Conservation (phyloP, 345 rosid species). For the Kandelia obovata region DNA sequence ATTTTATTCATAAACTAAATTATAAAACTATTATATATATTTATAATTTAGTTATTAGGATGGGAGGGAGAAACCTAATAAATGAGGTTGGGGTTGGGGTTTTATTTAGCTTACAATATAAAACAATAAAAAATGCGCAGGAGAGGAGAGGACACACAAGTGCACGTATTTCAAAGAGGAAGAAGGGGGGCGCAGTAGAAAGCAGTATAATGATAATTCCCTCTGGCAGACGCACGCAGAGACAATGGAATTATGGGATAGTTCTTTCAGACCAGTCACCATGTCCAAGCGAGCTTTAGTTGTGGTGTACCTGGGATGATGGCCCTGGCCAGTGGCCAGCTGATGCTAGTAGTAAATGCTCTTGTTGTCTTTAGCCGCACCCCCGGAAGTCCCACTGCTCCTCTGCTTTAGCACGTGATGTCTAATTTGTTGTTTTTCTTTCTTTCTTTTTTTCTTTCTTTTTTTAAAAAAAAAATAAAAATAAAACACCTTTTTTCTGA, state of each 20-base stretch:
- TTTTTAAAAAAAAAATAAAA: too few species aligned
- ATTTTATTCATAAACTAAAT: too few species aligned
- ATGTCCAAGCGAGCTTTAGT: not conserved
- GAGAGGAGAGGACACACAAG: not conserved
- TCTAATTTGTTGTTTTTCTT: too few species aligned
- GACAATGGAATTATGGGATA: conserved; percentile 6
- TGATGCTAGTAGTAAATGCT: conserved; percentile 19
- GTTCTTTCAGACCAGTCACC: conserved; percentile 7
- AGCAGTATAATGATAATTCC: conserved; percentile 34
- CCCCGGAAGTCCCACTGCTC: too few species aligned
- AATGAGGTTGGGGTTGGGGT: too few species aligned
- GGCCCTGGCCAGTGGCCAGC: not conserved
- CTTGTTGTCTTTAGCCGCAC: conserved; percentile 20
- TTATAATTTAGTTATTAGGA: too few species aligned
- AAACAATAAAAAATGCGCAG: conserved; percentile 13
- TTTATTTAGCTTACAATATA: too few species aligned
- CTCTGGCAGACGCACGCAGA: not conserved
- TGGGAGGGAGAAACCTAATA: too few species aligned
- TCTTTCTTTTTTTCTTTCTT: too few species aligned
- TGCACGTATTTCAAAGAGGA: conserved; percentile 23
- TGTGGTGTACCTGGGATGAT: not conserved
- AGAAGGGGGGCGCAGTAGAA: not conserved
- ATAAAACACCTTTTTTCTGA: too few species aligned
- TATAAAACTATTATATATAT: too few species aligned
- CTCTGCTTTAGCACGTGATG: too few species aligned